A percentile compares a stretch with the other conserved stretches of the same genome.
These are phyloP conservation scores for Leucocoprinus leucothites DNA, from an alignment of 768 basidiomycete genomes.

Conservation along the genomic window DNA sequence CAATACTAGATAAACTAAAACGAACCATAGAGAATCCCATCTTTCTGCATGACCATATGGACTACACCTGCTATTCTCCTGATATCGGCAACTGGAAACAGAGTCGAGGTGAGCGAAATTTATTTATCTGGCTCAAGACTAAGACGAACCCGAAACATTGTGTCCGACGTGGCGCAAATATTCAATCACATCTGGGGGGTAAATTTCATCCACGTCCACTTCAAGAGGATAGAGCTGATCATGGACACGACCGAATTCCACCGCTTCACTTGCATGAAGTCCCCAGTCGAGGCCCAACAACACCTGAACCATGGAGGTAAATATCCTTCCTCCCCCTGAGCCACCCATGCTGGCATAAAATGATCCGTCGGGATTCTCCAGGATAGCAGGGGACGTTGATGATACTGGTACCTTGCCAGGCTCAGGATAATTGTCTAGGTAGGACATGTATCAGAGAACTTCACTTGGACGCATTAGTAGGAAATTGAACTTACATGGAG, in stretches of 20 bases:
- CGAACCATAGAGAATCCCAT: conserved; percentile 56
- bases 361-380: conserved; percentile 73
- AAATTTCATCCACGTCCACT: conserved; percentile 59
- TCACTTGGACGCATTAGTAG: not conserved
- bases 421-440: conserved; percentile 86
- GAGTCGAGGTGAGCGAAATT: not conserved
- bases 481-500: conserved; percentile 57
- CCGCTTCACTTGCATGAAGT: conserved; percentile 71
- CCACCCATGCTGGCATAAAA: conserved; percentile 78
- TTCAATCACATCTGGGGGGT: conserved; percentile 53
- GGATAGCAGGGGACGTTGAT: conserved; percentile 76
- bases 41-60: conserved; percentile 54
- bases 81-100: conserved; percentile 51
- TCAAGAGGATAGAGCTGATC: conserved; percentile 75
- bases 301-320: conserved; percentile 75
- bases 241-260: conserved; percentile 85
- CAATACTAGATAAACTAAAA: no score
- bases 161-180: conserved; percentile 65
- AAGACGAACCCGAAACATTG: conserved; percentile 54
- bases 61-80: conserved; percentile 72
- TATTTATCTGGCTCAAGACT: not conserved
- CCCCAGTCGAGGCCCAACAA: conserved; percentile 81
- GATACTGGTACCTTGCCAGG: conserved; percentile 89
- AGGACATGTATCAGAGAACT: not conserved
- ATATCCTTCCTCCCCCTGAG: conserved; percentile 86